phyloP scores from a whole-genome alignment of 176 grass and related monocot species.

The Eragrostis nindensis region DNA sequence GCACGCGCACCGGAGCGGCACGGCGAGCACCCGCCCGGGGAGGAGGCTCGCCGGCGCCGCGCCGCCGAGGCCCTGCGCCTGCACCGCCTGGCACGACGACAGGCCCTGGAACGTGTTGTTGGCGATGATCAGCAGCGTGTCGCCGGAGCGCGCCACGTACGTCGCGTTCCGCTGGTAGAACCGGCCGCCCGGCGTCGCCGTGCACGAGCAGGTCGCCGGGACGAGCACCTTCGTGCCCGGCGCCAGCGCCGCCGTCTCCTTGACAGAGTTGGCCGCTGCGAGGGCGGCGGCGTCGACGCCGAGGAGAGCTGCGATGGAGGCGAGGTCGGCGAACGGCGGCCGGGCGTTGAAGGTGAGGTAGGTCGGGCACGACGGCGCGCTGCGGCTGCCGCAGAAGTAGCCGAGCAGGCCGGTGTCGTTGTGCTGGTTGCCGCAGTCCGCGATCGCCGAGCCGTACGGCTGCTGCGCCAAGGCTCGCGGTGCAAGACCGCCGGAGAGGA shows the following conservation, averaged over 20 bases:
- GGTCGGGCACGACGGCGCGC: slow-evolving; percentile 46
- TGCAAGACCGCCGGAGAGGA: neutral
- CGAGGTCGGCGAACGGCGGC: slow-evolving; percentile 9
- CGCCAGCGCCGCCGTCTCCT: neutral
- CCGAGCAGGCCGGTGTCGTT: slow-evolving; percentile 62
- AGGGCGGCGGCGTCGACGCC: slow-evolving; percentile 36
- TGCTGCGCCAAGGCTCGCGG: slow-evolving; percentile 43
- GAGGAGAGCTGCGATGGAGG: slow-evolving; percentile 56
- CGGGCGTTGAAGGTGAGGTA: slow-evolving; percentile 72
- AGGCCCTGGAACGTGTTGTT: slow-evolving; percentile 62
- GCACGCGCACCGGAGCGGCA: slow-evolving; percentile 83
- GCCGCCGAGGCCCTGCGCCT: slow-evolving; percentile 38
- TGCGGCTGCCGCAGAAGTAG: slow-evolving; percentile 57
- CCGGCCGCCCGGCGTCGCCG: neutral
- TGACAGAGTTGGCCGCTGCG: neutral
- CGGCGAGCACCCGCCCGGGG: neutral
- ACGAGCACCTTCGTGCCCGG: slow-evolving; percentile 45
- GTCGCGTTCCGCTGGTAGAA: slow-evolving; percentile 67
- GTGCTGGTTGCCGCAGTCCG: slow-evolving; percentile 40
- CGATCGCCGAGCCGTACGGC: slow-evolving; percentile 41
- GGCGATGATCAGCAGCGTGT: slow-evolving; percentile 50
- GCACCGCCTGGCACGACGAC: slow-evolving; percentile 70
- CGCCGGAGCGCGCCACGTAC: slow-evolving; percentile 29
- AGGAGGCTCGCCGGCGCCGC: slow-evolving; percentile 1
- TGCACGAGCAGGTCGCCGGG: slow-evolving; percentile 63